Conservation (phyloP, 306 rosid genomes). For the Rosa persica region DNA sequence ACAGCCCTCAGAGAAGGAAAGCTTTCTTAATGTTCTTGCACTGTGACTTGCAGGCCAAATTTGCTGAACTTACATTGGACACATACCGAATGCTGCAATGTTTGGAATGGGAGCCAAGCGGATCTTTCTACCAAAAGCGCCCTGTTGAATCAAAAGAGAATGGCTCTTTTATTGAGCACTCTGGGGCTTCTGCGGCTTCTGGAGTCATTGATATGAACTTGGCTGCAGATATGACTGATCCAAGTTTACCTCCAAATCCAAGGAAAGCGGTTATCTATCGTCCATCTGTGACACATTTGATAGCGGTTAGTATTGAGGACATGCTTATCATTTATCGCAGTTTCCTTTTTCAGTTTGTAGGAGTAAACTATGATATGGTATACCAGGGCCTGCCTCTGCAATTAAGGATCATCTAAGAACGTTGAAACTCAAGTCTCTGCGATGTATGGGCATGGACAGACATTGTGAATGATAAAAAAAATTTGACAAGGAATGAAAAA, state of each 20-base stretch:
- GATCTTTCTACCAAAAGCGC: constrained; percentile 68
- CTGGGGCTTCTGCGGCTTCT: constrained; percentile 86
- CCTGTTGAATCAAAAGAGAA: constrained; percentile 59
- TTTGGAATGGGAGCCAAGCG: constrained; percentile 98
- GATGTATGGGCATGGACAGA: background rate
- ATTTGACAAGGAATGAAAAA: background rate
- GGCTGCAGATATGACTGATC: constrained; percentile 85
- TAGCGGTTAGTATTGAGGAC: constrained; percentile 68
- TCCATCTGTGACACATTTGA: constrained; percentile 85
- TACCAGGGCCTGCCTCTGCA: constrained; percentile 9
- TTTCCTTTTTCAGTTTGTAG: background rate
- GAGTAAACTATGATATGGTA: background rate
- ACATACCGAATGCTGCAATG: constrained; percentile 88
- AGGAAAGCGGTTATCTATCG: constrained; percentile 89
- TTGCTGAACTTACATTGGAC: constrained; percentile 92
- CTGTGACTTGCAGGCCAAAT: constrained; percentile 74
- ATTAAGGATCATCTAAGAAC: background rate
- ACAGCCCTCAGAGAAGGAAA: constrained; percentile 6
- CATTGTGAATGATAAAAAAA: background rate
- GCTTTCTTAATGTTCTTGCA: constrained; percentile 27
- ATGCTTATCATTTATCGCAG: background rate
- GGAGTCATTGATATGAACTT: constrained; percentile 83
- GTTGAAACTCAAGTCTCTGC: background rate
- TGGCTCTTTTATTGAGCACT: constrained; percentile 64
- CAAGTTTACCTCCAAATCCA: constrained; percentile 79